phyloP scores from a whole-genome alignment of 345 rosid genomes.

The Lepidium africanum region DNA sequence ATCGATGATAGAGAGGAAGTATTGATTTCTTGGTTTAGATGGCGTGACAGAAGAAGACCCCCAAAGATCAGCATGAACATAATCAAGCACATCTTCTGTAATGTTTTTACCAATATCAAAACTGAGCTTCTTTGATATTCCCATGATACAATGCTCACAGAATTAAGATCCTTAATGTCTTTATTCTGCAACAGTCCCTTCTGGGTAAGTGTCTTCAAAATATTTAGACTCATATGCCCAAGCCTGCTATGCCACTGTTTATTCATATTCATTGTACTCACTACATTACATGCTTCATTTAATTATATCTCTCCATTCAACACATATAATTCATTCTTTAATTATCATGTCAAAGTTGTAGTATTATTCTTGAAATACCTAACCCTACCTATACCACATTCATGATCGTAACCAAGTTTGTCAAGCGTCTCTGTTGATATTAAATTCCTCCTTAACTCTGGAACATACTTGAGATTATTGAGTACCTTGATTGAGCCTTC shows the following conservation, averaged over 20 bases:
- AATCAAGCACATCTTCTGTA: not conserved
- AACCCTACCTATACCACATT: too few species aligned
- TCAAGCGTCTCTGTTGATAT: too few species aligned
- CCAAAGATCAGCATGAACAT: not conserved
- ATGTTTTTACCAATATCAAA: not conserved
- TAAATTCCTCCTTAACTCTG: too few species aligned
- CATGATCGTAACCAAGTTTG: too few species aligned
- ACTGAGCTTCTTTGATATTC: not conserved
- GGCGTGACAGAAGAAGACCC: not conserved
- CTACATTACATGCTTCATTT: too few species aligned
- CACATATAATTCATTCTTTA: not conserved
- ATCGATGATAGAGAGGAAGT: not conserved
- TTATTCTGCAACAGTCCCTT: not conserved
- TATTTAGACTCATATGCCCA: not conserved
- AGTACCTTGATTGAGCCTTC: too few species aligned
- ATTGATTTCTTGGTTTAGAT: not conserved
- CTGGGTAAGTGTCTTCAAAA: not conserved
- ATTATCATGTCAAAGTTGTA: too few species aligned
- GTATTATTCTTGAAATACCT: too few species aligned
- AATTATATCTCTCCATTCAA: not conserved
- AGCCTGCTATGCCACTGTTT: not conserved
- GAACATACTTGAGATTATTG: too few species aligned
- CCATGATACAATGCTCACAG: not conserved
- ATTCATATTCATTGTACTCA: not conserved
- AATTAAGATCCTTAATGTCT: not conserved